Evolutionary conservation across 2,329 filamentous ascomycete species (phyloP), one percentile per base, ranked within the genome.

Genomic region (Tolypocladium nubicola): DNA sequence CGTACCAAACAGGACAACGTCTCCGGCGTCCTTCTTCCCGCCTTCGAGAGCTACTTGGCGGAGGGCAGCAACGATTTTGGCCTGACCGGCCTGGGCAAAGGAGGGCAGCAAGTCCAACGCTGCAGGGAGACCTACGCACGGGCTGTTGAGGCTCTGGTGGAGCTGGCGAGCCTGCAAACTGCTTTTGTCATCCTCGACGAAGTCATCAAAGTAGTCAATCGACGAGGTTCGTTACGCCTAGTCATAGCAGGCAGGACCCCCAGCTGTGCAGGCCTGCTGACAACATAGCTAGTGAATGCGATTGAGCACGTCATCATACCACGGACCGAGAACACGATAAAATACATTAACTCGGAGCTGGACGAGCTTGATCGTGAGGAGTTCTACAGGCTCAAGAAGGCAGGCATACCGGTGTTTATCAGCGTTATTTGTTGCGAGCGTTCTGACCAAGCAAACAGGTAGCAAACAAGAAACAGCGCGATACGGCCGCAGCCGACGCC

Each of bases 321-420:
- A 14, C 83, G 94, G 63, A 99, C 94, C 16, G 94, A 99, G 72
- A 99, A 97, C 69, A 99, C 94, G n/a, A 99, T 99, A 78, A 97
- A 96, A 76, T 99, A 97, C 69, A 97, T 97, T 80, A 97, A 97
- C 76, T 96, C 93, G 1, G 94, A 99, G 72, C 83, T 99, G 19
- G 94, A 99, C 70, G 94, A 99, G 75, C 80, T 99, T 54, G 95
- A 97, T 74, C 85, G 94, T 78, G 94, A 97, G 72, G 94, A 99
- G 71, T 99, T 99, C 73, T 99, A 97, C 75, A 82, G 94, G 63
- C 75, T 99, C 69, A 99, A 99, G 77, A 99, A 99, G 79, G 76
- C 68, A 60, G 53, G 43, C 41, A 21, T 13, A 1, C 23, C 8
- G 3, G 7, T 21, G 30, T 50, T 3, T 37, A 8, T 39, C 13